Evolutionary conservation across 2,329 filamentous ascomycete species (phyloP).

Genomic region (Epichloe coenophiala): DNA sequence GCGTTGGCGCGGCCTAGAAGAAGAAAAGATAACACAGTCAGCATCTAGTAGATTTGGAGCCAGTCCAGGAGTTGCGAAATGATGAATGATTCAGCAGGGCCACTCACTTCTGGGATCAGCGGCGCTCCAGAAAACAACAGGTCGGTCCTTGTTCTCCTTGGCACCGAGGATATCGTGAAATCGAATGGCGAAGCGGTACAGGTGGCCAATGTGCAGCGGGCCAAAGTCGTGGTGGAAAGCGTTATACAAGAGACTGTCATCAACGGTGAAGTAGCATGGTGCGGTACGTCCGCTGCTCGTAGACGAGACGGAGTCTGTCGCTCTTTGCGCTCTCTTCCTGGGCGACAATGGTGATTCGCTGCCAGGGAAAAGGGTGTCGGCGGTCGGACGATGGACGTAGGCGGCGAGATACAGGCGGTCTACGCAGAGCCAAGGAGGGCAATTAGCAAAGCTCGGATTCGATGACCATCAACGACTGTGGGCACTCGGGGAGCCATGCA

Average conservation of each 20-base stretch:
- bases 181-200: constrained; percentile 91
- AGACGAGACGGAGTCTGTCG: constrained; percentile 40
- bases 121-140: constrained; percentile 92
- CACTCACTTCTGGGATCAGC: constrained; percentile 77
- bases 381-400: constrained; percentile 69
- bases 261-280: constrained; percentile 91
- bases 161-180: constrained; percentile 92
- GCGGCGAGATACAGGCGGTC: constrained; percentile 92
- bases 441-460: constrained; percentile 10
- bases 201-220: constrained; percentile 88
- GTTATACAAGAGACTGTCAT: constrained; percentile 88
- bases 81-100: too few species aligned
- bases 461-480: not conserved
- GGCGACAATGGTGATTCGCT: constrained; percentile 49
- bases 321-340: constrained; percentile 36
- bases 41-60: not conserved
- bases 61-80: too few species aligned
- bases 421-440: constrained; percentile 22
- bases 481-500: not conserved
- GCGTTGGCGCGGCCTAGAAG: constrained; percentile 71
- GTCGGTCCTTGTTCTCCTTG: constrained; percentile 75
- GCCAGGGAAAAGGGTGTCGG: constrained; percentile 78
- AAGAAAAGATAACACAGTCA: not conserved
- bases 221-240: constrained; percentile 98
- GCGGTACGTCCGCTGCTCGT: constrained; percentile 25